Percentiles rank a stretch among this genome's conserved stretches.
These are phyloP conservation scores for Amauroascus niger DNA, from an alignment of 2,329 filamentous ascomycete genomes.

Conservation along the genomic window DNA sequence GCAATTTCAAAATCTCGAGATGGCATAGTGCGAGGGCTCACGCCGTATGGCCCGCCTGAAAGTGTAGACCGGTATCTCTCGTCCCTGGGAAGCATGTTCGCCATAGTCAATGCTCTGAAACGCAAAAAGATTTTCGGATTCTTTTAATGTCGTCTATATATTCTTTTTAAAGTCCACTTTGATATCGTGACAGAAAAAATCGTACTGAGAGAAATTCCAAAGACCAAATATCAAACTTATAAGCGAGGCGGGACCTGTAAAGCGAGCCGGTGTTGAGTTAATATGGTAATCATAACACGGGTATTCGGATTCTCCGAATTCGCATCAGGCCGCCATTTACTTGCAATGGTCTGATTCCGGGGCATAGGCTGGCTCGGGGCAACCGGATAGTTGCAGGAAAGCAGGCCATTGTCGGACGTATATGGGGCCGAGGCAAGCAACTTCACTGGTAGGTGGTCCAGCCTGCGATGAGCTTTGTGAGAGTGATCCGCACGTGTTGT, in stretches of 20 bases:
- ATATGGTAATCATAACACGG: no score
- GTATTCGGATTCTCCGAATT: background rate
- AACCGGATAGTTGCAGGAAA: background rate
- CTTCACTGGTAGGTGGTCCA: background rate
- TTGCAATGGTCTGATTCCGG: background rate
- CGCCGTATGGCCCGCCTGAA: conserved; percentile 15
- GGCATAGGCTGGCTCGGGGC: background rate
- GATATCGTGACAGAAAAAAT: background rate
- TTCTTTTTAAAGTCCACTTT: background rate
- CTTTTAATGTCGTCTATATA: background rate
- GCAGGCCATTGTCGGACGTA: background rate
- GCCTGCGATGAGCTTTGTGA: background rate
- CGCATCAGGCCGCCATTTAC: background rate
- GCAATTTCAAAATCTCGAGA: conserved; percentile 18
- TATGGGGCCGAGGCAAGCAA: background rate
- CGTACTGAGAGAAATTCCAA: background rate
- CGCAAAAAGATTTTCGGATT: background rate
- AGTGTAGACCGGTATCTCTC: conserved; percentile 17
- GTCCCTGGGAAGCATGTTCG: conserved; percentile 14
- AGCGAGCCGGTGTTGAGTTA: background rate
- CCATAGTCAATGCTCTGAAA: background rate
- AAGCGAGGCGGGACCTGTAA: background rate
- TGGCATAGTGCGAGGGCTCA: conserved; percentile 17
- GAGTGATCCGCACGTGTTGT: conserved; percentile 6
- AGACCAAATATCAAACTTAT: background rate